A percentile compares a stretch with the other conserved stretches of the same genome.
phyloP scores from a whole-genome alignment of 2,329 filamentous ascomycete genomes.

The Lecanoromycetidae sp. region DNA sequence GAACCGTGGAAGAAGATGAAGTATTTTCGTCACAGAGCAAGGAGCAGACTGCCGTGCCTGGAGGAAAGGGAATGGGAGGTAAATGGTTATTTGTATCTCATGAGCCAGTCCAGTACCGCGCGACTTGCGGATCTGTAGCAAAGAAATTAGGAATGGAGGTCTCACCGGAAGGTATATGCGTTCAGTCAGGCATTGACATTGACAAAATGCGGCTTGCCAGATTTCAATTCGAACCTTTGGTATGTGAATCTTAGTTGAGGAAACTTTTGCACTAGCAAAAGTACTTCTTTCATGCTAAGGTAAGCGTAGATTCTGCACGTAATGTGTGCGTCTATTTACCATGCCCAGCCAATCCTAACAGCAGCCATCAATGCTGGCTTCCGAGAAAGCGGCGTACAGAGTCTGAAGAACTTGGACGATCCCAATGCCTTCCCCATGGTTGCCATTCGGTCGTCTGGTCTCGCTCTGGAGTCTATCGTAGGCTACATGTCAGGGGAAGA shows the following conservation, averaged over 20 bases:
- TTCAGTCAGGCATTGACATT: background rate
- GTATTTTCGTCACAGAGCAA: no score
- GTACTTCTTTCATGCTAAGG: no score
- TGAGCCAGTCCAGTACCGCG: conserved; percentile 44
- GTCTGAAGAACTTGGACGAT: conserved; percentile 43
- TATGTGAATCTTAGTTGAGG: conserved; percentile 35
- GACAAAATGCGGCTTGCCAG: conserved; percentile 46
- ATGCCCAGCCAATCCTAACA: conserved; percentile 63
- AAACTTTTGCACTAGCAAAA: background rate
- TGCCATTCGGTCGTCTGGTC: conserved; percentile 70
- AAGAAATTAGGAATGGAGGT: background rate
- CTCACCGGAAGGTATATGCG: background rate
- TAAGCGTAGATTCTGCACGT: conserved; percentile 68
- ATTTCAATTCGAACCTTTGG: conserved; percentile 93
- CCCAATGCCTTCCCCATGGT: conserved; percentile 55
- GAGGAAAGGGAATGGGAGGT: conserved; percentile 76
- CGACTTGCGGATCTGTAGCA: conserved; percentile 5
- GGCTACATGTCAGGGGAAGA: conserved; percentile 38
- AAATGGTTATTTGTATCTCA: conserved; percentile 84
- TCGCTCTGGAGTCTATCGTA: conserved; percentile 70
- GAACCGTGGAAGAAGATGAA: no score
- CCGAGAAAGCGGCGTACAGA: conserved; percentile 68
- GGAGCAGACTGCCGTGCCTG: conserved; percentile 47
- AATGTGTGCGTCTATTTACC: conserved; percentile 58
- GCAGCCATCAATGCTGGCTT: conserved; percentile 75